A percentile compares a stretch with the other conserved stretches of the same genome.
phyloP scores from a whole-genome alignment of 352 stramenopile genomes.

The Phytophthora sansomeana region DNA sequence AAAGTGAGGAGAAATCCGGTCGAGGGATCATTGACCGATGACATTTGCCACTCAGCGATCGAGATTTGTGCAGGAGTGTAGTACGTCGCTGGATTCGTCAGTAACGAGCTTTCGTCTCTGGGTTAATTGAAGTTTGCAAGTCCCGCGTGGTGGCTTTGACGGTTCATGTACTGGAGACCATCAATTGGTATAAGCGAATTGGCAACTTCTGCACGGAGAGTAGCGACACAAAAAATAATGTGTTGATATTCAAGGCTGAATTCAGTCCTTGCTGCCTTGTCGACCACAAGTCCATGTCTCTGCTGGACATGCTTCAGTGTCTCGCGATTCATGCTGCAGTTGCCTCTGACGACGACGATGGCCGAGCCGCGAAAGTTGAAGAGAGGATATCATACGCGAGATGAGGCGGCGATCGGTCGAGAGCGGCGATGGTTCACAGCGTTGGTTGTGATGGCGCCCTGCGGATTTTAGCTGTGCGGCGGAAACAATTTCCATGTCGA shows the following conservation, averaged over 20 bases:
- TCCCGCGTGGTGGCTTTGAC: neutral
- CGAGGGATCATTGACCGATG: neutral
- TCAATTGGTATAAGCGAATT: neutral
- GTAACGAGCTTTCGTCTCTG: no score
- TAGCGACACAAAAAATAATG: no score
- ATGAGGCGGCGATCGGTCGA: constrained; percentile 28
- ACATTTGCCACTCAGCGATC: no score
- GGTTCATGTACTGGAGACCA: no score
- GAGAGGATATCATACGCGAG: constrained; percentile 12
- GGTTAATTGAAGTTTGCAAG: constrained; percentile 2
- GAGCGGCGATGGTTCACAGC: constrained; percentile 7
- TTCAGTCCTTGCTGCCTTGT: no score
- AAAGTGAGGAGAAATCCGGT: constrained; percentile 19
- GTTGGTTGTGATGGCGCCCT: neutral
- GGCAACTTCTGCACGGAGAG: neutral
- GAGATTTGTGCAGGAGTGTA: neutral
- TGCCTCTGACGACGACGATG: neutral
- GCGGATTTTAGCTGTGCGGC: neutral
- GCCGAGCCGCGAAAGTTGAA: constrained; percentile 8
- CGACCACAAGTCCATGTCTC: neutral
- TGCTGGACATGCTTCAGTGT: neutral
- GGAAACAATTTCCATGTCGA: no score
- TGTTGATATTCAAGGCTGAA: no score
- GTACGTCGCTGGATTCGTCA: neutral
- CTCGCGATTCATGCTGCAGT: neutral